phyloP scores from a whole-genome alignment of 768 basidiomycete species.

The Russula olivacea region DNA sequence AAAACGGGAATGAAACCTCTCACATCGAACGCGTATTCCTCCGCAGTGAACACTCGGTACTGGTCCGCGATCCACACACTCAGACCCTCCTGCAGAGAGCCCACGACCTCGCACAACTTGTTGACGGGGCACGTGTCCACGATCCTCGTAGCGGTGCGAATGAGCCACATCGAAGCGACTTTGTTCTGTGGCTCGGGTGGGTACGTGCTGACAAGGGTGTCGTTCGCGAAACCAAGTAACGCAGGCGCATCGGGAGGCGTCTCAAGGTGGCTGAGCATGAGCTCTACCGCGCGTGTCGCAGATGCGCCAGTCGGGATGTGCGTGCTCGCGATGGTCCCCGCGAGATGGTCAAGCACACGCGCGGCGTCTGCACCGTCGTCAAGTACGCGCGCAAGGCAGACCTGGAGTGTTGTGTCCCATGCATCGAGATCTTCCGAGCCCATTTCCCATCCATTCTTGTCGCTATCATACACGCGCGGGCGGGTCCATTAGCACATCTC shows the following conservation, averaged over 20 bases:
- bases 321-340: conserved; percentile 40
- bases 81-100: conserved; percentile 48
- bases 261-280: conserved; percentile 53
- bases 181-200: conserved; percentile 55
- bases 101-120: conserved; percentile 42
- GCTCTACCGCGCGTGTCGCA: conserved; percentile 53
- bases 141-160: conserved; percentile 47
- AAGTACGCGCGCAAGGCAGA: conserved; percentile 48
- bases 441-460: conserved; percentile 43
- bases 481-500: neutral
- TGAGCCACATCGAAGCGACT: conserved; percentile 55
- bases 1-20: conserved; percentile 25
- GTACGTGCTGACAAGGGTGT: conserved; percentile 55
- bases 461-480: conserved; percentile 20
- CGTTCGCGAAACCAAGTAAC: conserved; percentile 55
- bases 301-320: conserved; percentile 37
- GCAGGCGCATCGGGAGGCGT: conserved; percentile 48
- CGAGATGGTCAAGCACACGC: conserved; percentile 52
- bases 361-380: conserved; percentile 54
- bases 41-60: conserved; percentile 40
- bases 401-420: conserved; percentile 57
- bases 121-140: conserved; percentile 53
- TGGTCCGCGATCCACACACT: conserved; percentile 62
- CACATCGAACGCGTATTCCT: conserved; percentile 58
- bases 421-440: conserved; percentile 45